Evolutionary conservation across 768 basidiomycete species (phyloP), one percentile per base, ranked within the genome.

Genomic region (Agaricus subrufescens): DNA sequence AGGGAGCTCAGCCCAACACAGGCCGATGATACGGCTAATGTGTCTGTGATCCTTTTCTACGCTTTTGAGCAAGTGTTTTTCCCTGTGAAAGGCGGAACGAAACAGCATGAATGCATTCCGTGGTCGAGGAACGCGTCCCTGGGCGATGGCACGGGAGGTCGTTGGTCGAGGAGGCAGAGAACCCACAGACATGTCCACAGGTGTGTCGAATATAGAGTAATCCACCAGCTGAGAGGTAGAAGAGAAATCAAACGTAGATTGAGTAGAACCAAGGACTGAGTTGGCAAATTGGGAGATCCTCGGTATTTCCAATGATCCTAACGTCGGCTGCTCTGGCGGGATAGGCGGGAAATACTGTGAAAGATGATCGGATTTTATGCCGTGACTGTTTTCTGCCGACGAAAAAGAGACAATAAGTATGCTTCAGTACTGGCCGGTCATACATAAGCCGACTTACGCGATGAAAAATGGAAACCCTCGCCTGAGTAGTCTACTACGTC

Each of bases 61-160:
- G 19, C 63, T 67, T n/a, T 72, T 69, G 49, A 61, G 66, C 57
- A 82, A 74, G 58, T 77, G 80, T 42, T 79, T 75, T 6, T 75
- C 73, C 3, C 79, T 76, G 40, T 81, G 79, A 50, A 86, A 83
- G 54, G 78, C 81, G 26, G 81, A 85, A 23, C 84, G 77, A 66
- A 80, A 86, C 65, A 85, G 77, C 75, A 86, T 91, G 76, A 93
- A 95, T 9, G 91, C 86, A 64, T 94, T 95, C 54, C 87, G 79
- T 1, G 92, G 92, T 12, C 91, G 84, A 31, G 84, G 84, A 38
- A 92, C 80, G 65, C 84, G 84, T 37, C 75, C 9, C 71, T 69
- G 57, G 72, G 71, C 25, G 26, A 58, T 30, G 61, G 63, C 57
- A 25, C 55, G 58, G 23, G 59, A 58, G 14, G 62, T 60, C 26